Percentiles rank a stretch among this genome's conserved stretches.
These are phyloP conservation scores for Carex scoparia DNA, from an alignment of 176 grass and related monocot species.

Conservation along the genomic window DNA sequence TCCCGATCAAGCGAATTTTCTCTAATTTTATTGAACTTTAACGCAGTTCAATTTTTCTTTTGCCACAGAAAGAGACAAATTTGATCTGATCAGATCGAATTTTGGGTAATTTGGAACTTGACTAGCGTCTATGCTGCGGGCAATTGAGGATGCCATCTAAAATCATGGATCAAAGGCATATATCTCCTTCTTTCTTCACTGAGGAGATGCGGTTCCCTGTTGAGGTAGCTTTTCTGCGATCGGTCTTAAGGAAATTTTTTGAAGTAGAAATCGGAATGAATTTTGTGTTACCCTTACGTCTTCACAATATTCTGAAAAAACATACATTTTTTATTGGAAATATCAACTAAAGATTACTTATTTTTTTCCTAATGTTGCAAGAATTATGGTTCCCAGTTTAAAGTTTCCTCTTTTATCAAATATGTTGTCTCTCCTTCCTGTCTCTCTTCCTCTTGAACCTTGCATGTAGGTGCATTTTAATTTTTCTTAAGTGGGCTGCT, in stretches of 20 bases:
- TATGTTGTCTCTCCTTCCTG: neutral
- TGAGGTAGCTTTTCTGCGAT: conserved; percentile 45
- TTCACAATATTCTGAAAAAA: conserved; percentile 5
- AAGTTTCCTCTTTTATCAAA: conserved; percentile 19
- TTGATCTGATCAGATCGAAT: conserved; percentile 38
- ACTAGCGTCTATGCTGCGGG: conserved; percentile 29
- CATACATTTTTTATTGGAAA: conserved; percentile 15
- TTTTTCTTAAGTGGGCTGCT: neutral
- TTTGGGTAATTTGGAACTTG: conserved; percentile 11
- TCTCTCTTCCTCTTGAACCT: neutral
- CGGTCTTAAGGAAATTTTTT: neutral
- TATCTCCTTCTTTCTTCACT: conserved; percentile 56
- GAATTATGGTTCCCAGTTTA: conserved; percentile 16
- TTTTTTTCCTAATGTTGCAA: neutral
- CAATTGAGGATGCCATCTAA: conserved; percentile 68
- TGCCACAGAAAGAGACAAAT: conserved; percentile 6
- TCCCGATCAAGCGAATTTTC: conserved; percentile 7
- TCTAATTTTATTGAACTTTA: neutral
- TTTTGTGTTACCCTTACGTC: neutral
- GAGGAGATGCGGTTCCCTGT: conserved; percentile 56
- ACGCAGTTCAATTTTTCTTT: neutral
- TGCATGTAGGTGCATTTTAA: conserved; percentile 21
- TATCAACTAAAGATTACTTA: neutral
- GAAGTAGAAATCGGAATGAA: neutral
- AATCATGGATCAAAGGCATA: conserved; percentile 69